phyloP scores from a whole-genome alignment of 2,329 filamentous ascomycete species.

The Botrytis squamosa region DNA sequence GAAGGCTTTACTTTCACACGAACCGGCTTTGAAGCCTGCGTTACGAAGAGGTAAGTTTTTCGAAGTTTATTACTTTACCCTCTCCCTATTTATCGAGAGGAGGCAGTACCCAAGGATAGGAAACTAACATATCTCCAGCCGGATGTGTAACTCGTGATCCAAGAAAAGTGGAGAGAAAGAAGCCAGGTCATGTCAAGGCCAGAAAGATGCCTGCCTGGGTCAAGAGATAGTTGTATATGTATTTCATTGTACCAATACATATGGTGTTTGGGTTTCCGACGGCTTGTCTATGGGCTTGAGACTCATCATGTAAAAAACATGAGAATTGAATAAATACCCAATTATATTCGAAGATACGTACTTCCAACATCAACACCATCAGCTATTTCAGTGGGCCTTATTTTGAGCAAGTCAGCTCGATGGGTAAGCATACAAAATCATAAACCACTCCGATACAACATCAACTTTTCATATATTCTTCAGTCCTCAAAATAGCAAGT shows the following conservation, averaged over 20 bases:
- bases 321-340: slow-evolving; percentile 2
- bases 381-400: not conserved
- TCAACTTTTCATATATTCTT: not conserved
- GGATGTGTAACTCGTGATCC: slow-evolving; percentile 89
- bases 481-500: not conserved
- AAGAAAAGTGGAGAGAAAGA: slow-evolving; percentile 95
- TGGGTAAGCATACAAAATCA: not conserved
- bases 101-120: not conserved
- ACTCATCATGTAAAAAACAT: not conserved
- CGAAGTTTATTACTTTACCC: not conserved
- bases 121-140: slow-evolving; percentile 55
- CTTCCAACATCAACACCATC: not conserved
- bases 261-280: not conserved
- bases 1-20: slow-evolving; percentile 84
- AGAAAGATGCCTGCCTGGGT: slow-evolving; percentile 99
- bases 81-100: slow-evolving; percentile 15
- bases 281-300: not conserved
- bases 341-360: not conserved
- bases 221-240: slow-evolving; percentile 55
- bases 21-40: slow-evolving; percentile 85
- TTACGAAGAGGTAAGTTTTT: slow-evolving; percentile 77
- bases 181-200: slow-evolving; percentile 92
- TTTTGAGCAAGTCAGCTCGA: not conserved
- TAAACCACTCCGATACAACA: not conserved
- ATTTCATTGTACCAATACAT: slow-evolving; percentile 35